Evolutionary conservation across 2,329 filamentous ascomycete genomes (phyloP).

Genomic region (Lecanicillium sp.): DNA sequence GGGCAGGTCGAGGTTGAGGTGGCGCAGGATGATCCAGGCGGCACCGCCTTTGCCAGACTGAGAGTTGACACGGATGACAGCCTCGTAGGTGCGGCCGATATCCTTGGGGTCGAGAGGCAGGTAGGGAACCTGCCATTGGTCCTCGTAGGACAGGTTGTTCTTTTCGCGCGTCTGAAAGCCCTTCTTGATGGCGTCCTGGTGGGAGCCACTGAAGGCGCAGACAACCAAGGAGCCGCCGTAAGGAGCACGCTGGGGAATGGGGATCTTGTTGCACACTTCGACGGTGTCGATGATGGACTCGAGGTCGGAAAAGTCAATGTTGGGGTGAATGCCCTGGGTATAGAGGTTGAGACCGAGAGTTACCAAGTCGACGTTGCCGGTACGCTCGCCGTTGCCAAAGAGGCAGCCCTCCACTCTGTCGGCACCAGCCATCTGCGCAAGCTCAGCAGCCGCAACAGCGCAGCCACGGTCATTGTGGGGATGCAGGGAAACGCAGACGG

Average conservation of each 20-base stretch:
- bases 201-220: slow-evolving; percentile 83
- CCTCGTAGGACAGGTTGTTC: slow-evolving; percentile 52
- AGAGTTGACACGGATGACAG: slow-evolving; percentile 95
- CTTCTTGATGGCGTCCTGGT: slow-evolving; percentile 96
- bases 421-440: slow-evolving; percentile 94
- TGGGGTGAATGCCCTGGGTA: slow-evolving; percentile 80
- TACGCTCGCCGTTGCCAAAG: slow-evolving; percentile 88
- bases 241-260: slow-evolving; percentile 80
- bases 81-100: slow-evolving; percentile 95
- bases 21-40: slow-evolving; percentile 87
- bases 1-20: slow-evolving; percentile 85
- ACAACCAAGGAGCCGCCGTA: slow-evolving; percentile 91
- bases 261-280: slow-evolving; percentile 91
- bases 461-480: slow-evolving; percentile 93
- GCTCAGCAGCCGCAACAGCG: slow-evolving; percentile 80
- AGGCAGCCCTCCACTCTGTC: slow-evolving; percentile 91
- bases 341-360: slow-evolving; percentile 91
- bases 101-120: slow-evolving; percentile 88
- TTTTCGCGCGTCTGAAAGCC: slow-evolving; percentile 68
- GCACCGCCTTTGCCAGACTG: slow-evolving; percentile 92
- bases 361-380: slow-evolving; percentile 91
- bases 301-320: slow-evolving; percentile 88
- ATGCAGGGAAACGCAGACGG: slow-evolving; percentile 83
- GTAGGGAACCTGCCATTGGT: slow-evolving; percentile 81
- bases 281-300: slow-evolving; percentile 80